Evolutionary conservation across 371 early-diverging fungal species (phyloP).

Genomic region (Mortierella sp.): DNA sequence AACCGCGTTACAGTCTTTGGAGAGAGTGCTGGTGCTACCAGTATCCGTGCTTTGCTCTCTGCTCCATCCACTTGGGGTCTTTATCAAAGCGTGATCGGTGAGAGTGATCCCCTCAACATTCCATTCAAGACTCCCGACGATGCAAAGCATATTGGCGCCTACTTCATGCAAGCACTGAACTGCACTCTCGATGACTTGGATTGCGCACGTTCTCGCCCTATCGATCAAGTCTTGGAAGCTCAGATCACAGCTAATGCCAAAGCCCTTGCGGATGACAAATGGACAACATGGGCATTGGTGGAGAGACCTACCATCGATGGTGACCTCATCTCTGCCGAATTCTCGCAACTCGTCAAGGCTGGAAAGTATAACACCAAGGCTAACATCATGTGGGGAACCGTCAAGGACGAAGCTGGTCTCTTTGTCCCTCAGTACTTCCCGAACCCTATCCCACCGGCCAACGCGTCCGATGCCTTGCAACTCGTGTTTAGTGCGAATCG

Average conservation of each 20-base stretch:
- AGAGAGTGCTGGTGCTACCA: conserved; percentile 58
- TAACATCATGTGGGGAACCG: conserved; percentile 47
- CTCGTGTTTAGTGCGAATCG: conserved; percentile 29
- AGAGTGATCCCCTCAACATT: conserved; percentile 33
- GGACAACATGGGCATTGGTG: conserved; percentile 38
- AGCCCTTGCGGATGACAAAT: conserved; percentile 25
- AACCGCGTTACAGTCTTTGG: conserved; percentile 56
- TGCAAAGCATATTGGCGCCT: conserved; percentile 4
- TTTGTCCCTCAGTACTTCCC: conserved; percentile 44
- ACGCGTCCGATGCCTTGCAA: conserved; percentile 10
- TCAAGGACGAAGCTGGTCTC: conserved; percentile 47
- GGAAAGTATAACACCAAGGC: conserved; percentile 46
- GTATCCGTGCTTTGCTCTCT: conserved; percentile 47
- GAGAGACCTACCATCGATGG: conserved; percentile 38
- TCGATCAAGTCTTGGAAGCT: conserved; percentile 29
- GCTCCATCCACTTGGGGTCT: conserved; percentile 22
- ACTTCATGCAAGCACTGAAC: conserved; percentile 22
- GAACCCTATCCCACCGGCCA: conserved; percentile 20
- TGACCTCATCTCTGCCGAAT: conserved; percentile 25
- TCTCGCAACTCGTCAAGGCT: conserved; percentile 24
- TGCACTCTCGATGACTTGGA: conserved; percentile 14
- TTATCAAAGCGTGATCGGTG: conserved; percentile 29
- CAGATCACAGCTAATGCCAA: conserved; percentile 15
- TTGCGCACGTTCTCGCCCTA: conserved; percentile 26
- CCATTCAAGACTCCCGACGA: conserved; percentile 22